A percentile compares a stretch with the other conserved stretches of the same genome.
Conservation (phyloP, 768 basidiomycete species). For the Kondoa malvinella region DNA sequence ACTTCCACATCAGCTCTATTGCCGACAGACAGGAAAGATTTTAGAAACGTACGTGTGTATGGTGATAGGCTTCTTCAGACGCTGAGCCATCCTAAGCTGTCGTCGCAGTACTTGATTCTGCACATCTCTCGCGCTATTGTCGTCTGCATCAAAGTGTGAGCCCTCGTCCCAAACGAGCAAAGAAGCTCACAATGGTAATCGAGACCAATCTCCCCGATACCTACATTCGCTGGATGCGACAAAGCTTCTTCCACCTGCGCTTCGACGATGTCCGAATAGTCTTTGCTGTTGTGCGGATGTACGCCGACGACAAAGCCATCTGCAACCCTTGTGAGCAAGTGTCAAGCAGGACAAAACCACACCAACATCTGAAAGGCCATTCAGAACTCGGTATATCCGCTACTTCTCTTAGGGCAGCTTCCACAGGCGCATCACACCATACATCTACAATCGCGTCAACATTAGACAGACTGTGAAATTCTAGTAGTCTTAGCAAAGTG, state of each 20-base stretch:
- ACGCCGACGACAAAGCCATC: conserved; percentile 7
- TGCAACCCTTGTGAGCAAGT: not conserved
- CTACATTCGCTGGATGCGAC: conserved; percentile 36
- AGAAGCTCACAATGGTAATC: conserved; percentile 16
- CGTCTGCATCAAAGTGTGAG: conserved; percentile 31
- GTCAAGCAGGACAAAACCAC: conserved; percentile 42
- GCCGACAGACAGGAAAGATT: not conserved
- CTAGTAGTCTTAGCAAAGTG: not conserved
- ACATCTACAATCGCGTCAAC: conserved; percentile 63
- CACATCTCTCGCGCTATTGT: conserved; percentile 51
- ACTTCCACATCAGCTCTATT: not conserved
- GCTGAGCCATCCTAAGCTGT: conserved; percentile 53
- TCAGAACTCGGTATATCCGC: conserved; percentile 50
- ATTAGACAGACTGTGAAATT: conserved; percentile 23
- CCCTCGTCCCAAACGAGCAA: not conserved
- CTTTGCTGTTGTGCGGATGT: conserved; percentile 46
- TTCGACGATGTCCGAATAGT: conserved; percentile 53
- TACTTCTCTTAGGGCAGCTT: conserved; percentile 46
- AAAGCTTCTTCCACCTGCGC: conserved; percentile 42
- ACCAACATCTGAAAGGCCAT: conserved; percentile 36
- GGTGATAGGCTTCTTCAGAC: conserved; percentile 56
- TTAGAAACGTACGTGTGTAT: conserved; percentile 51
- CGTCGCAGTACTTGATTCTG: conserved; percentile 51
- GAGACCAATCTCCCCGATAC: conserved; percentile 49
- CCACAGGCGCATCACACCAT: conserved; percentile 69